Base-by-base conservation (phyloP, 2,329 filamentous ascomycete species). In the Neonectria hederae region DNA sequence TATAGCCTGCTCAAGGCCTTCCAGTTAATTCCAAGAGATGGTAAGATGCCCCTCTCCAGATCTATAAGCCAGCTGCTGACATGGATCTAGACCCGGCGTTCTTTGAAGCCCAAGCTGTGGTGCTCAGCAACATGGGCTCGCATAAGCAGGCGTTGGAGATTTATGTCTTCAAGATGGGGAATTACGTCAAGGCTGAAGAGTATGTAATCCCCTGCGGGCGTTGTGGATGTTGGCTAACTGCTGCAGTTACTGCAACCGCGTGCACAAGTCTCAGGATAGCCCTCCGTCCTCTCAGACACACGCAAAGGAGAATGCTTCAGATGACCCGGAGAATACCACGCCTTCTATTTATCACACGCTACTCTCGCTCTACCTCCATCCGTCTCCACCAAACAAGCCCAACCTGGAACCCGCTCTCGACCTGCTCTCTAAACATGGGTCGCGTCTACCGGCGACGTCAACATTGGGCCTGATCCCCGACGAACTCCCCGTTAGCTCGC, bases 121-220 rank as follows among this genome's bases (percentile, higher is more conserved):
- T 98, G 21, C 87, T 98, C 42, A 94, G 93, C 78, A 97, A 96
- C 72, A 97, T 98, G 92, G 93, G 93, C 7, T 91, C 95, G 72
- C 94, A 99, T 80, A 94, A 93, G 76, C 94, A 98, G 79, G 96
- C 96, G 0, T 82, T 99, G n/a, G 92, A 96, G 76, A 97, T 99
- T 56, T 99, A 97, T 76, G 95, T 98, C 28, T 99, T 97, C 81
- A 96, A 95, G 77, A 87, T 99, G 77, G 83, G 92, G 70, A 91
- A 97, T 77, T 95, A 92, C 67, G 83, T 82, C 13, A 98, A 97
- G 79, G 96, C 96, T 32, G 96, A 99, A 86, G 93, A 97, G 90
- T 97, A 82, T 66, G 89, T 83, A 51, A 14, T 28, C 53, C 26
- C 26, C 7, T 58, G 14, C 4, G n/a, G 2, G 10, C 24, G 11